Percentiles rank a stretch among this genome's conserved stretches.
phyloP scores from a whole-genome alignment of 2,329 filamentous ascomycete genomes.

The Cercospora sp. region DNA sequence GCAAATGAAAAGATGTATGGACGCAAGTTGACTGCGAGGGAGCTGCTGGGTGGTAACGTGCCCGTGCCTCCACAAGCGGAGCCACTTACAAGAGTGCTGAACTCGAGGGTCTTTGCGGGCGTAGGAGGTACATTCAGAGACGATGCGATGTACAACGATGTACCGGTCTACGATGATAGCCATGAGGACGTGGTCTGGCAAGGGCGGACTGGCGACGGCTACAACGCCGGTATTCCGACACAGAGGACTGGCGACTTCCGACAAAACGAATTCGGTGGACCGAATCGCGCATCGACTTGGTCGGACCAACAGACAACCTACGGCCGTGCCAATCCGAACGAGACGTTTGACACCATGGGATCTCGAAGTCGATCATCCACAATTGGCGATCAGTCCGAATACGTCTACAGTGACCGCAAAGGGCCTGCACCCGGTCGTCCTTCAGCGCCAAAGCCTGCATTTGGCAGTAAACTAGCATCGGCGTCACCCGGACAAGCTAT shows the following conservation, averaged over 20 bases:
- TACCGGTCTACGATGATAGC: slow-evolving; percentile 80
- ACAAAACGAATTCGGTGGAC: slow-evolving; percentile 50
- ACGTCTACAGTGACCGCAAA: slow-evolving; percentile 55
- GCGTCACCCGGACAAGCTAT: slow-evolving; percentile 72
- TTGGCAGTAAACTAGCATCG: slow-evolving; percentile 67
- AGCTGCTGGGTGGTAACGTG: slow-evolving; percentile 77
- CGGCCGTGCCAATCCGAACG: slow-evolving; percentile 57
- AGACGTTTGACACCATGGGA: slow-evolving; percentile 50
- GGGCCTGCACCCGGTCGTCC: slow-evolving; percentile 69
- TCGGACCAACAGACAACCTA: slow-evolving; percentile 59
- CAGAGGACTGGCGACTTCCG: slow-evolving; percentile 47
- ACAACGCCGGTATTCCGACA: slow-evolving; percentile 64
- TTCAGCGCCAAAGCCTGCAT: slow-evolving; percentile 85
- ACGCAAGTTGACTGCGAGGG: slow-evolving; percentile 72
- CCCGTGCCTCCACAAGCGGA: slow-evolving; percentile 77
- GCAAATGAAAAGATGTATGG: slow-evolving; percentile 97
- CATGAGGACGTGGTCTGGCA: slow-evolving; percentile 86
- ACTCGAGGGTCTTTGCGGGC: slow-evolving; percentile 80
- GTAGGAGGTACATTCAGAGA: slow-evolving; percentile 48
- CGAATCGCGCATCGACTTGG: slow-evolving; percentile 69
- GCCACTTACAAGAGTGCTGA: slow-evolving; percentile 80
- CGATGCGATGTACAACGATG: slow-evolving; percentile 84
- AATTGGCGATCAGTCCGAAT: slow-evolving; percentile 49
- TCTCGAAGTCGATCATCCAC: slow-evolving; percentile 40
- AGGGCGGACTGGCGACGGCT: slow-evolving; percentile 67